These are phyloP conservation scores for Myxozyma vanderwaltii DNA, from an alignment of 805 yeast genomes.

Conservation along the genomic window DNA sequence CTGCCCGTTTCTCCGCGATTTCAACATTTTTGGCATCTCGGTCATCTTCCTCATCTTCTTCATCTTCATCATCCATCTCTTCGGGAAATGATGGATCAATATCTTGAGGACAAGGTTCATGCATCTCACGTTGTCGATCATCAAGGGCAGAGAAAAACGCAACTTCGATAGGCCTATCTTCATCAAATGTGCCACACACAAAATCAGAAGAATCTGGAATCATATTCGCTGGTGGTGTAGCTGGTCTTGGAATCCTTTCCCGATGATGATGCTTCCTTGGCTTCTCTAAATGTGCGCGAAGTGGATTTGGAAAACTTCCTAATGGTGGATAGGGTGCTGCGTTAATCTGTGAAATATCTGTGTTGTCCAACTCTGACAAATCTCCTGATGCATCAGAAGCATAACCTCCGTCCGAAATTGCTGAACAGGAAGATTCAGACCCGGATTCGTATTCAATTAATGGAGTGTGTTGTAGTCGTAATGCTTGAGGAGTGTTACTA, in stretches of 20 bases:
- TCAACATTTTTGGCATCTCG: neutral
- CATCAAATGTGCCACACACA: slow-evolving; percentile 38
- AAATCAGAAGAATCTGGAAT: slow-evolving; percentile 38
- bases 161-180: slow-evolving; percentile 35
- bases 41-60: neutral
- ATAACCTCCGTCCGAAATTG: slow-evolving; percentile 29
- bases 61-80: slow-evolving; percentile 28
- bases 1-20: neutral
- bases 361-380: slow-evolving; percentile 10
- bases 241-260: slow-evolving; percentile 26
- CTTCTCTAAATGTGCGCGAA: neutral
- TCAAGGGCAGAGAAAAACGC: slow-evolving; percentile 35
- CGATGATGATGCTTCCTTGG: slow-evolving; percentile 6
- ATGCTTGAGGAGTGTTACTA: neutral
- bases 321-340: slow-evolving; percentile 1
- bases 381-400: slow-evolving; percentile 30
- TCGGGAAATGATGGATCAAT: slow-evolving; percentile 39
- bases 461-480: slow-evolving; percentile 19
- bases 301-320: slow-evolving; percentile 7
- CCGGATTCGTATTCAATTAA: slow-evolving; percentile 23
- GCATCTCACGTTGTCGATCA: slow-evolving; percentile 19
- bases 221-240: slow-evolving; percentile 34
- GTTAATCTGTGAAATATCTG: neutral
- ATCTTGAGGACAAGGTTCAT: slow-evolving; percentile 34
- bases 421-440: slow-evolving; percentile 1